Base-by-base conservation (phyloP, 2,329 filamentous ascomycete genomes). In the Ceratocystis alfenasii region DNA sequence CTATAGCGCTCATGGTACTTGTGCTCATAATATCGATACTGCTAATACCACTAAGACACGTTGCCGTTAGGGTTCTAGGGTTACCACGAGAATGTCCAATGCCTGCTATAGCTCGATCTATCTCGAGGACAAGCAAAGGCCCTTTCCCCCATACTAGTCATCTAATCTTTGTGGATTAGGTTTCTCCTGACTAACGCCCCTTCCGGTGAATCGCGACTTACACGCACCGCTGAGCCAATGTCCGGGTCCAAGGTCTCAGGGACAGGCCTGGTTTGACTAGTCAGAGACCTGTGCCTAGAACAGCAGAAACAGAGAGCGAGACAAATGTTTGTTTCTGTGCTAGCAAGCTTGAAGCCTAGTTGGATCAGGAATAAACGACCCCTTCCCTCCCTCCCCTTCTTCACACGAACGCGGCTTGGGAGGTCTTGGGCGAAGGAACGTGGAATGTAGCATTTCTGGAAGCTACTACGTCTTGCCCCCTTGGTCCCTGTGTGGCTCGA, bases 141-240 rank as follows among this genome's bases (percentile, higher is more conserved):
- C 36, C 10, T 41, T 41, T 12, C 8, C 36, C 36, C 8, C 8
- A 41, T 12, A 36, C 36, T 41, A 12, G 36, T 41, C 36, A 41
- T 41, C 36, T 41, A 41, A 41, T 41, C 36, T 41, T 41, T 10
- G 36, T 41, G 36, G 36, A 12, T 12, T 41, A 12, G 36, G 45
- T 48, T 17, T n/a, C 45, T 48, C 45, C 45, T 48, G 45, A 48
- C 20, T 20, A 20, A 50, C n/a, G 6, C n/a, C 46, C 3, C 10
- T 50, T 50, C 46, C 46, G 46, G 46, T 50, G 46, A 50, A 50
- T 50, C 46, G 46, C 8, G 46, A 50, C n/a, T 50, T 25, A 57
- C 22, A 57, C 8, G 15, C 22, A 25, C 20, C 53, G 22, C n/a
- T 15, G 30, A 57, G 46, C n/a, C 46, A 20, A 57, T 57, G 17